Evolutionary conservation across 148 eudicot genomes (phyloP), one percentile per base, ranked within the genome.

Genomic region (Cornus florida): DNA sequence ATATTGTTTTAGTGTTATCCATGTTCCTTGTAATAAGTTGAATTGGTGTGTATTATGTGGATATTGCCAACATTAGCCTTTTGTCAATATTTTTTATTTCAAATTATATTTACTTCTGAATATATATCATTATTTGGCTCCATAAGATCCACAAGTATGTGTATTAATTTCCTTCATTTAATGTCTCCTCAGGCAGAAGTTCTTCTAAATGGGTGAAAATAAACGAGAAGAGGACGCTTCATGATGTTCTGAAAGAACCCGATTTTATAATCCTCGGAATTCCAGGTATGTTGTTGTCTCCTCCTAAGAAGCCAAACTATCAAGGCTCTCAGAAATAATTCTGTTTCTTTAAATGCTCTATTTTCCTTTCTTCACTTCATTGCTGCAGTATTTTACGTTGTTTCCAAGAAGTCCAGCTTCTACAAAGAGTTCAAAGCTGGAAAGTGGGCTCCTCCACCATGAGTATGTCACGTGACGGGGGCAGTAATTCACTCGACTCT

Each of bases 361-460:
- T 74, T 56, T 66, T 70, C n/a, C 60, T 69, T 77, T 38, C 23
- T 72, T 41, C 16, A n/a, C 48, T 75, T 74, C 13, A 31, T 76
- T n/a, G 60, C 24, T 88, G 87, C 91, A 95, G 97, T 95, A 71
- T 93, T 95, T 85, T 93, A 82, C 57, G 84, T 90, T 31, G 93
- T 93, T 66, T 95, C 99, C 16, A 92, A 78, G 74, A 81, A 56
- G 60, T 89, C 97, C 35, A 80, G 86, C 88, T 93, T 92, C 86
- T 95, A 93, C 75, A 81, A 78, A 53, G 89, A 88, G 67, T 96
- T 96, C 85, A 93, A 85, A 86, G 79, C 92, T 70, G 98, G 99
- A 62, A 90, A 86, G 22, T 96, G 97, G 99, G 43, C 86, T 77
- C 81, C 79, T 69, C 97, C 97, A 66, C 60, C 78, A 39, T 74